Evolutionary conservation across 2,329 filamentous ascomycete species (phyloP).

Genomic region (Colletotrichum tabaci): DNA sequence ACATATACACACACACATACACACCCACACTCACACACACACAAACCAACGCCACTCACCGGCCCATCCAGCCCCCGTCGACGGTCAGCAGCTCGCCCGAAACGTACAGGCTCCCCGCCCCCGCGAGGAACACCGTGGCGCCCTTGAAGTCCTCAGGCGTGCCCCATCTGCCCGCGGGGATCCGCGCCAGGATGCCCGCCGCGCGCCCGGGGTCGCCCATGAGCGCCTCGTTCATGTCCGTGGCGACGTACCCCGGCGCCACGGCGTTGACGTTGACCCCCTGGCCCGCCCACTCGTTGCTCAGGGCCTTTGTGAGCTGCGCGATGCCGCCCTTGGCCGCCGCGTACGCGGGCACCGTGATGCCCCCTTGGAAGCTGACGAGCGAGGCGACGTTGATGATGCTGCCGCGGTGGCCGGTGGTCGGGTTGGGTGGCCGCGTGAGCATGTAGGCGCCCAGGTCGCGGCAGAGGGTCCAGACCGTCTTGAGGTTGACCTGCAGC

Average conservation of each 20-base stretch:
- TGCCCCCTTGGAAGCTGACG: conserved; percentile 86
- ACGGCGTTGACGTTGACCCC: conserved; percentile 90
- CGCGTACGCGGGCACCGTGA: conserved; percentile 90
- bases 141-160: conserved; percentile 90
- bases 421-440: conserved; percentile 60
- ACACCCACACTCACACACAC: not conserved
- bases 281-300: conserved; percentile 87
- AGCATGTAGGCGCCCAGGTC: conserved; percentile 87
- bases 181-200: conserved; percentile 81
- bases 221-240: conserved; percentile 93
- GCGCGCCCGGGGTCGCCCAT: conserved; percentile 79
- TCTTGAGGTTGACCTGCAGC: conserved; percentile 86
- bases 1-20: not conserved
- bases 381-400: conserved; percentile 91
- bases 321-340: conserved; percentile 88
- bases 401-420: conserved; percentile 71
- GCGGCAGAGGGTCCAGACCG: conserved; percentile 84
- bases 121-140: conserved; percentile 82
- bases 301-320: conserved; percentile 86
- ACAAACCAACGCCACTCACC: conserved; percentile 60
- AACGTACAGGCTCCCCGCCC: conserved; percentile 82
- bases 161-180: conserved; percentile 89
- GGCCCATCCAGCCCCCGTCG: conserved; percentile 94
- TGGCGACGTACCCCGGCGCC: conserved; percentile 90
- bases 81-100: conserved; percentile 86